Conservation (phyloP, 805 yeast species). For the Myxozyma kluyveri region DNA sequence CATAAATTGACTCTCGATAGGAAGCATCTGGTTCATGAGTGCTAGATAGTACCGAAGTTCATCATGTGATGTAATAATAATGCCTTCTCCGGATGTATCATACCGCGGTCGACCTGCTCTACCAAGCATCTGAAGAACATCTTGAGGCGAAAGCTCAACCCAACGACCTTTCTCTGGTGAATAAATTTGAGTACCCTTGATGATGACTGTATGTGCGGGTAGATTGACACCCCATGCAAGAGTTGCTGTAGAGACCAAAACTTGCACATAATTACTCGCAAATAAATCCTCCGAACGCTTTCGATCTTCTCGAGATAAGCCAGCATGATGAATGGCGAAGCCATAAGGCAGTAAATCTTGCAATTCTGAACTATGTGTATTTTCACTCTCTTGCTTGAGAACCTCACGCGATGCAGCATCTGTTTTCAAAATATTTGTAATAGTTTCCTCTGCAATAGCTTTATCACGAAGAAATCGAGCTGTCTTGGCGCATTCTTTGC, state of each 20-base stretch:
- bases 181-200: constrained; percentile 63
- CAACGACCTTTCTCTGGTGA: constrained; percentile 82
- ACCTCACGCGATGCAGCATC: constrained; percentile 45
- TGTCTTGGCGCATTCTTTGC: constrained; percentile 49
- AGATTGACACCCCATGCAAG: constrained; percentile 61
- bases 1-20: constrained; percentile 46
- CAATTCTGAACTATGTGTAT: constrained; percentile 17
- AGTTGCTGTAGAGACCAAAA: constrained; percentile 60
- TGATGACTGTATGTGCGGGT: constrained; percentile 59
- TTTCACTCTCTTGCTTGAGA: constrained; percentile 20
- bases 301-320: constrained; percentile 50
- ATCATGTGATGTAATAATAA: constrained; percentile 47
- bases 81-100: constrained; percentile 50
- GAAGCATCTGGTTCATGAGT: constrained; percentile 45
- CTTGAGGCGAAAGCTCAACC: constrained; percentile 46
- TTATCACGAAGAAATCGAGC: constrained; percentile 39
- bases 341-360: constrained; percentile 37
- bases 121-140: constrained; percentile 54
- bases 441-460: constrained; percentile 49
- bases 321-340: constrained; percentile 60
- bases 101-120: constrained; percentile 49
- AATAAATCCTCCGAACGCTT: constrained; percentile 47
- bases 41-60: constrained; percentile 43
- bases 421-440: constrained; percentile 46
- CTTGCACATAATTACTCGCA: constrained; percentile 43